Base-by-base conservation (phyloP, 192 early-diverging fungal genomes). In the Paraglomus brasilianum region DNA sequence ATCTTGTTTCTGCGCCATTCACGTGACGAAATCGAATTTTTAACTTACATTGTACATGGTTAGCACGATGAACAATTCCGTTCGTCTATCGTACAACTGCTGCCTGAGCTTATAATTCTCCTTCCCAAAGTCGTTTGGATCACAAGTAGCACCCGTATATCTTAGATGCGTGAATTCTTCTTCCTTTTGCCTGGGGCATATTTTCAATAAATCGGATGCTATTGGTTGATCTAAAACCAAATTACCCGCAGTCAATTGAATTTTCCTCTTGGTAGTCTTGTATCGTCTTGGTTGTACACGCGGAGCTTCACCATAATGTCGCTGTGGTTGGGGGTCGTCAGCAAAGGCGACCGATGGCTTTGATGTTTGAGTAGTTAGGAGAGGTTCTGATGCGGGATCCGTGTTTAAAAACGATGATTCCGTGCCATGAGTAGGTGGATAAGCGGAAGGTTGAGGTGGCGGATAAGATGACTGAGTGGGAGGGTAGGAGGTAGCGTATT, bases 11-110 rank as follows among this genome's bases (percentile, higher is more conserved):
- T 30, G 30, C 30, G 30, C 30, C 30, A 30, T 2, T 30, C 30
- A 30, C 30, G 30, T 30, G 30, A 30, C 3, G 3, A 30, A 30
- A 30, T 30, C 30, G 3, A 30, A 30, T 2, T 30, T 30, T 14
- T 36, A 43, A 13, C 73, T 74, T 68, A 79, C 77, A 65, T 81
- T 81, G 79, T 89, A 93, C 93, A 96, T 95, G 41, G 94, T 96
- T 66, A 97, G 84, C 60, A 97, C 93, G 66, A 95, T 91, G 70
- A 94, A 93, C 49, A 97, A 72, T 78, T 97, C 94, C 1, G 94
- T 96, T 44, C 87, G 71, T 67, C 93, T 82, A 45, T 85, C 79
- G 72, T 87, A 75, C 53, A 92, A 80, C 62, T 86, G 82, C 58
- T 81, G 94, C 57, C 92, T 64, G 24, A 92, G 80, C 11, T 80